phyloP scores from a whole-genome alignment of 768 basidiomycete species.

The Porphyrellus cyaneotinctus region DNA sequence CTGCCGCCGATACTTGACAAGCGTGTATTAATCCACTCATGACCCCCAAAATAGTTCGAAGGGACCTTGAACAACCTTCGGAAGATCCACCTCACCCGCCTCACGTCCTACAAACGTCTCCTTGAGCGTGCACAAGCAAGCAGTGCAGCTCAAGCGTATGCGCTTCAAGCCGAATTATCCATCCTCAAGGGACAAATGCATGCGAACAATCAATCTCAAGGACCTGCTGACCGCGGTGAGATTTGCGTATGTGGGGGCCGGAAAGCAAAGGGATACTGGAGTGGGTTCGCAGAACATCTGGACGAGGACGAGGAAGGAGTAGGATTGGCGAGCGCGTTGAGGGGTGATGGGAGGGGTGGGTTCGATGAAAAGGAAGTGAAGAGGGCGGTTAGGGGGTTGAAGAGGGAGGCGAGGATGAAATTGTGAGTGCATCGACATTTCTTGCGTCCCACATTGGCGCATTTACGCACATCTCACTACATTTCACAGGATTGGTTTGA shows the following conservation, averaged over 20 bases:
- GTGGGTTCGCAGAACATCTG: conserved; percentile 51
- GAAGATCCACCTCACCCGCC: conserved; percentile 47
- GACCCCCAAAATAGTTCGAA: conserved; percentile 37
- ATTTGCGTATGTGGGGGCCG: conserved; percentile 56
- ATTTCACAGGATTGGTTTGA: conserved; percentile 25
- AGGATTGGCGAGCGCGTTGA: conserved; percentile 46
- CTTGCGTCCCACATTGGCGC: neutral
- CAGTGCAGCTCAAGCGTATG: conserved; percentile 78
- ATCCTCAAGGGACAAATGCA: conserved; percentile 50
- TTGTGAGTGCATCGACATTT: conserved; percentile 46
- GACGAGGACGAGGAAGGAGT: conserved; percentile 43
- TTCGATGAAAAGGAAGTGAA: conserved; percentile 72
- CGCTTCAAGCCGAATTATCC: conserved; percentile 76
- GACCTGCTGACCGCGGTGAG: conserved; percentile 22
- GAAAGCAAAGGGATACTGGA: conserved; percentile 67
- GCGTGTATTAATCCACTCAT: conserved; percentile 4
- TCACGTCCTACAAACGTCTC: conserved; percentile 72
- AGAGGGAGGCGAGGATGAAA: conserved; percentile 66
- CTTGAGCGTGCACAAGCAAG: conserved; percentile 78
- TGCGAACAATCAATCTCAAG: conserved; percentile 10
- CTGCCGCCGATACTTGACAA: neutral
- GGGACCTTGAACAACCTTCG: conserved; percentile 39
- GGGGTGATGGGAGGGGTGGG: conserved; percentile 43
- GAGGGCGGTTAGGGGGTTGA: conserved; percentile 56
- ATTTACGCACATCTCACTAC: neutral